Conservation (phyloP, 2,329 filamentous ascomycete genomes). For the Nemania abortiva region DNA sequence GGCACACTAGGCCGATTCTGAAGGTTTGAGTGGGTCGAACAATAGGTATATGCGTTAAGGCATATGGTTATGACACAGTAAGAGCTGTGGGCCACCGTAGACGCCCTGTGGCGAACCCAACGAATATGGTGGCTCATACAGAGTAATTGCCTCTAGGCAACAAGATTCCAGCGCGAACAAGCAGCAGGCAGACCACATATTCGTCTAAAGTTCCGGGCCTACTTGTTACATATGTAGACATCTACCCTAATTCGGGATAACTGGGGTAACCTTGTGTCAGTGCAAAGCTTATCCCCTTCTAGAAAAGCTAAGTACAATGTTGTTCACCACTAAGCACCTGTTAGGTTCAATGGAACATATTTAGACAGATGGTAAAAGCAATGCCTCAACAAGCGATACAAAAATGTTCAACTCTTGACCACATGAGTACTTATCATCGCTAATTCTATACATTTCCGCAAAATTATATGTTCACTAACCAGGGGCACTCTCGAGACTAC, state of each 20-base stretch:
- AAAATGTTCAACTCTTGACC: background rate
- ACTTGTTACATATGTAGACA: background rate
- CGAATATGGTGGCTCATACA: background rate
- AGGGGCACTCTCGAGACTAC: background rate
- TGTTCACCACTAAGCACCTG: too few species aligned
- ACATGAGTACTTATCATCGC: background rate
- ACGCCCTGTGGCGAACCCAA: slow-evolving; percentile 1
- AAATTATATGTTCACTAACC: background rate
- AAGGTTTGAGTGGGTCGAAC: too few species aligned
- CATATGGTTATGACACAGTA: too few species aligned
- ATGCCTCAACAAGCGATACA: background rate
- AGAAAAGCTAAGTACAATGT: background rate
- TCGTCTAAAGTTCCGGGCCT: background rate
- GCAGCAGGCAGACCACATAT: background rate
- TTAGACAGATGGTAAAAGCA: background rate
- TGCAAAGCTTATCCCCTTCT: background rate
- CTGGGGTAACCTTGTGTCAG: background rate
- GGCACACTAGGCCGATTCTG: too few species aligned
- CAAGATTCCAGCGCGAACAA: slow-evolving; percentile 20
- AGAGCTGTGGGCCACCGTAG: too few species aligned
- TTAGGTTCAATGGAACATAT: too few species aligned
- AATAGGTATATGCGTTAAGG: too few species aligned
- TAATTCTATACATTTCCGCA: background rate
- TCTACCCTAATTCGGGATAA: background rate
- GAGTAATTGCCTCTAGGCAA: slow-evolving; percentile 21